Percentiles rank a stretch among this genome's conserved stretches.
Evolutionary conservation across 2,329 filamentous ascomycete genomes (phyloP).

Genomic region (Trichoderma brevicompactum): DNA sequence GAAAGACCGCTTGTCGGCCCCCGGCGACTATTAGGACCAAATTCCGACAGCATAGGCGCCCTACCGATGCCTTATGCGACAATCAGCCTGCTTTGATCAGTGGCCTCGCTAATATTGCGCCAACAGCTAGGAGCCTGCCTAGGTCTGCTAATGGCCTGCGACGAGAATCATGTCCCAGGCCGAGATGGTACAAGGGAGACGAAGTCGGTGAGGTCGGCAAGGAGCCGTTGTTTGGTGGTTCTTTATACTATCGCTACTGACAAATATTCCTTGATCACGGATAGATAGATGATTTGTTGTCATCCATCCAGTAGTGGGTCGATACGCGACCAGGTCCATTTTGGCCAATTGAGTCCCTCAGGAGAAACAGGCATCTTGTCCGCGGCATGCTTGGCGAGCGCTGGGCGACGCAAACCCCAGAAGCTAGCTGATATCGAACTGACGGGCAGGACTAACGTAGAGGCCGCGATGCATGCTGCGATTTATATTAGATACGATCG

Average conservation of each 20-base stretch:
- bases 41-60: slow-evolving; percentile 11
- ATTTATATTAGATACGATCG: slow-evolving; percentile 2
- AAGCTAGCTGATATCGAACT: not conserved
- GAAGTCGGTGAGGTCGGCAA: slow-evolving; percentile 24
- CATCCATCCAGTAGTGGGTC: slow-evolving; percentile 21
- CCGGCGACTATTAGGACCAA: slow-evolving; percentile 2
- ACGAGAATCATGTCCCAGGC: slow-evolving; percentile 10
- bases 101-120: not conserved
- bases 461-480: not conserved
- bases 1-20: slow-evolving; percentile 11
- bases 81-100: not conserved
- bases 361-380: slow-evolving; percentile 19
- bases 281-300: slow-evolving; percentile 26
- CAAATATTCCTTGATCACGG: slow-evolving; percentile 25
- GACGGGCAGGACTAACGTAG: not conserved
- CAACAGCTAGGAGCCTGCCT: slow-evolving; percentile 12
- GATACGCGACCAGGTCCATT: slow-evolving; percentile 10
- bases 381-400: not conserved
- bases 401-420: not conserved
- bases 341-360: slow-evolving; percentile 18
- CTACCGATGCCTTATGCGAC: not conserved
- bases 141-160: slow-evolving; percentile 5
- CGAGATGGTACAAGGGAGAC: slow-evolving; percentile 11
- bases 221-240: not conserved
- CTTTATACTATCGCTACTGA: slow-evolving; percentile 19